Evolutionary conservation across 2,329 filamentous ascomycete species (phyloP).

Genomic region (Exophiala alcalophila): DNA sequence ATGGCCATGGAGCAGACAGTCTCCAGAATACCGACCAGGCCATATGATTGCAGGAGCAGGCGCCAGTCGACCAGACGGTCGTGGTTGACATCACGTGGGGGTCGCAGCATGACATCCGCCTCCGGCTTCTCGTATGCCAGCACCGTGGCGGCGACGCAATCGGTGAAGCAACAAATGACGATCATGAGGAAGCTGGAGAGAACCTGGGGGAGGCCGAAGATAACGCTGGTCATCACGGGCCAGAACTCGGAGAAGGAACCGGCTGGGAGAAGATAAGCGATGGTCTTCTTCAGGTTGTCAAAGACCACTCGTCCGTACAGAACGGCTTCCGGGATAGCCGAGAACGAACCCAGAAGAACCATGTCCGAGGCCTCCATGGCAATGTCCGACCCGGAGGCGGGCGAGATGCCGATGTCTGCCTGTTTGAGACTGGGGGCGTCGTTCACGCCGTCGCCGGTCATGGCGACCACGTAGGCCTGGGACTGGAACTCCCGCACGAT

Average conservation of each 20-base stretch:
- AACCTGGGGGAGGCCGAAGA: conserved; percentile 70
- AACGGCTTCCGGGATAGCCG: conserved; percentile 68
- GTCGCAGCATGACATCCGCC: conserved; percentile 68
- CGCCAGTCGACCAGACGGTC: conserved; percentile 72
- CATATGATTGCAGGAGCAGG: conserved; percentile 70
- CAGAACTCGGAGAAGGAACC: conserved; percentile 70
- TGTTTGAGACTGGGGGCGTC: conserved; percentile 55
- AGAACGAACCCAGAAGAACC: conserved; percentile 66
- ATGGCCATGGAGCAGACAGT: conserved; percentile 61
- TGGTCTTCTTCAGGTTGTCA: conserved; percentile 74
- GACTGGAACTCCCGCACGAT: conserved; percentile 73
- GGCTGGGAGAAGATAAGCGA: conserved; percentile 70
- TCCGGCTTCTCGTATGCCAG: conserved; percentile 76
- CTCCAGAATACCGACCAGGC: conserved; percentile 64
- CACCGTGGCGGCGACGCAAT: conserved; percentile 68
- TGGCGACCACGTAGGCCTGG: conserved; percentile 56
- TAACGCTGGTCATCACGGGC: conserved; percentile 68
- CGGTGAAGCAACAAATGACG: conserved; percentile 63
- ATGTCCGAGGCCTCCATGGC: conserved; percentile 62
- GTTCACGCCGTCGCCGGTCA: conserved; percentile 50
- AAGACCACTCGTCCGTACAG: conserved; percentile 73
- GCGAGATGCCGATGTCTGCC: conserved; percentile 59
- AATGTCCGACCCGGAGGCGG: conserved; percentile 58
- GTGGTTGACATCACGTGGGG: conserved; percentile 64
- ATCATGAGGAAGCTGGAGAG: conserved; percentile 69